phyloP scores from a whole-genome alignment of 2,329 filamentous ascomycete species.

The Nemania diffusa region DNA sequence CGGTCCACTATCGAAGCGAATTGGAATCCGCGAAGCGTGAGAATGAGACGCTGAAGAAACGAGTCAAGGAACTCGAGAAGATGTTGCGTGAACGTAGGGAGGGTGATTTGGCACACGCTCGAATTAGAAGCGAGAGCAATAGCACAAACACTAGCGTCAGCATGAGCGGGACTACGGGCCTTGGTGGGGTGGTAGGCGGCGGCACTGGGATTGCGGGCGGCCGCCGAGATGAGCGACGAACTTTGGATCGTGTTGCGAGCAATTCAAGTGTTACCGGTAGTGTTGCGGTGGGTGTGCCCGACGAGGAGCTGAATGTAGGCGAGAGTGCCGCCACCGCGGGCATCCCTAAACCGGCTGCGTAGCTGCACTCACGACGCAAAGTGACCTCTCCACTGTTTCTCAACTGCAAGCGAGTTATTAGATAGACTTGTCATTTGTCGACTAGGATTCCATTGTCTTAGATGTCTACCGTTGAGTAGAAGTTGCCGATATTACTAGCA shows the following conservation, averaged over 20 bases:
- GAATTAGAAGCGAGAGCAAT: conserved; percentile 60
- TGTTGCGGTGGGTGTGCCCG: conserved; percentile 65
- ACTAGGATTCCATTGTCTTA: conserved; percentile 1
- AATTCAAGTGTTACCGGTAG: conserved; percentile 57
- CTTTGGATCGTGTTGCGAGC: conserved; percentile 59
- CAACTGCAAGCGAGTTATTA: not conserved
- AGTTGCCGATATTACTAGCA: conserved; percentile 19
- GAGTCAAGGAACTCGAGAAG: conserved; percentile 71
- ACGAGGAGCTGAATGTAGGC: conserved; percentile 69
- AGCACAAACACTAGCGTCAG: conserved; percentile 62
- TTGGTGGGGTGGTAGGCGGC: conserved; percentile 41
- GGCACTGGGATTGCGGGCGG: conserved; percentile 60
- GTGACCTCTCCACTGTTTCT: not conserved
- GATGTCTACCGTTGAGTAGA: conserved; percentile 12
- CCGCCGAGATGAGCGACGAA: conserved; percentile 51
- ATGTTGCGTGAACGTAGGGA: conserved; percentile 60
- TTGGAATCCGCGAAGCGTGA: conserved; percentile 71
- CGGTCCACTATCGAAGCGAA: conserved; percentile 67
- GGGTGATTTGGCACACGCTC: conserved; percentile 52
- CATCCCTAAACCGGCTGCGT: conserved; percentile 29
- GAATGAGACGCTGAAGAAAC: conserved; percentile 70
- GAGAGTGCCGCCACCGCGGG: conserved; percentile 68
- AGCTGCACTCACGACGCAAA: conserved; percentile 8
- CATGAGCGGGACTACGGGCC: conserved; percentile 50
- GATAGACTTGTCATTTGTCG: not conserved